Evolutionary conservation across 495 filamentous ascomycete genomes (phyloP).

Genomic region (Tetracladium setigerum): DNA sequence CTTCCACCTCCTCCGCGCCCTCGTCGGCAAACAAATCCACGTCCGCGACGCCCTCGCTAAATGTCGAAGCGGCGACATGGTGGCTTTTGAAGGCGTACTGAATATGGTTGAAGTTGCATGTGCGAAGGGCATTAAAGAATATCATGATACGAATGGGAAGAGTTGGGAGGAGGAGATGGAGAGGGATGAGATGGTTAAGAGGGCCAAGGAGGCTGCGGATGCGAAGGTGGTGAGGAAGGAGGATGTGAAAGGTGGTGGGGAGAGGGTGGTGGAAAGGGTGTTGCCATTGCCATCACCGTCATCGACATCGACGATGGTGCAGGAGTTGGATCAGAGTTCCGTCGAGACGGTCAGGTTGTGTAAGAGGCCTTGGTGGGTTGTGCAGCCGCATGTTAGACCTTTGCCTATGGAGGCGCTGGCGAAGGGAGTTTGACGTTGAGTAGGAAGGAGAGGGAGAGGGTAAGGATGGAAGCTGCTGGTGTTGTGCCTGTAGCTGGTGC

Average conservation of each 20-base stretch:
- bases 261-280: conserved; percentile 6
- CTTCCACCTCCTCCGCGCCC: conserved; percentile 81
- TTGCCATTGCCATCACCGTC: conserved; percentile 15
- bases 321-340: conserved; percentile 44
- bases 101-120: conserved; percentile 60
- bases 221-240: conserved; percentile 13
- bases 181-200: conserved; percentile 26
- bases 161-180: conserved; percentile 48
- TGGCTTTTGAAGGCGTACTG: conserved; percentile 64
- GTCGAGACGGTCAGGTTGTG: conserved; percentile 60
- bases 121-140: conserved; percentile 64
- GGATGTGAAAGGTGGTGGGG: conserved; percentile 4
- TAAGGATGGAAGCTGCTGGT: conserved; percentile 19
- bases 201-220: conserved; percentile 22
- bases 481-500: no score
- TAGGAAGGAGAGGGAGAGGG: conserved; percentile 39
- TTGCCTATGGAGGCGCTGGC: conserved; percentile 81
- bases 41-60: conserved; percentile 75
- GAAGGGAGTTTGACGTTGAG: conserved; percentile 63
- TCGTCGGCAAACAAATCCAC: conserved; percentile 68
- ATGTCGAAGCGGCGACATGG: conserved; percentile 54
- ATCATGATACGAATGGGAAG: conserved; percentile 45
- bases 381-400: conserved; percentile 83
- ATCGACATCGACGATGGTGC: neutral
- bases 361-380: conserved; percentile 82